phyloP scores from a whole-genome alignment of 1,139 yeast species.

The Pichia sp. region DNA sequence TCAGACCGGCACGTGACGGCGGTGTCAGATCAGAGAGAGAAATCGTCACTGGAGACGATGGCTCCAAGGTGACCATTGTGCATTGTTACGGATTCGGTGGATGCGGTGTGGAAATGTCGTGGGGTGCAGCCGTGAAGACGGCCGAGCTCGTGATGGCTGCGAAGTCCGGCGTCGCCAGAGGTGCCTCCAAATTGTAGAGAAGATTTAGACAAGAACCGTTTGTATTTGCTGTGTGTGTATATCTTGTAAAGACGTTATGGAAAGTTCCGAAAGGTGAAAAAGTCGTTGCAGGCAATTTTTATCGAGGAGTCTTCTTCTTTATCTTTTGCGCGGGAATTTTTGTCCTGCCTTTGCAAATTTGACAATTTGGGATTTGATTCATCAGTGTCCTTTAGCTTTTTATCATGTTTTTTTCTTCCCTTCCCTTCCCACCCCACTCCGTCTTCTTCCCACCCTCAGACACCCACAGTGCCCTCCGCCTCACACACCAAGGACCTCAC shows the following conservation, averaged over 20 bases:
- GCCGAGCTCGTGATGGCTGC: conserved; percentile 19
- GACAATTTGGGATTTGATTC: too few relatives aligned
- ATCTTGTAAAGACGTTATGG: too few relatives aligned
- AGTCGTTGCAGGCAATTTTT: too few relatives aligned
- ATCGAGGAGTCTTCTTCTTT: neutral
- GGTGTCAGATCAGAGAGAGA: conserved; percentile 55
- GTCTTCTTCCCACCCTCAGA: too few relatives aligned
- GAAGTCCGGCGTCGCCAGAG: neutral
- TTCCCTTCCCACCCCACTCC: too few relatives aligned
- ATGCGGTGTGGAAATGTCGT: conserved; percentile 65
- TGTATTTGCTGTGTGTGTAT: too few relatives aligned
- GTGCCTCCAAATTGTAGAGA: neutral
- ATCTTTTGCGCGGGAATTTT: neutral
- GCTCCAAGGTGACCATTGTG: conserved; percentile 36
- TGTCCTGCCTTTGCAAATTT: too few relatives aligned
- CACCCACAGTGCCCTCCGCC: too few relatives aligned
- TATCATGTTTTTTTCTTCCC: neutral
- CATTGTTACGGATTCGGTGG: conserved; percentile 79
- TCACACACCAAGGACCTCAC: too few relatives aligned
- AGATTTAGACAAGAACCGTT: too few relatives aligned
- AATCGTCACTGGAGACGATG: conserved; percentile 19
- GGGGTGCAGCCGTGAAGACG: conserved; percentile 56
- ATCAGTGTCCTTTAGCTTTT: too few relatives aligned
- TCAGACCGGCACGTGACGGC: conserved; percentile 65
- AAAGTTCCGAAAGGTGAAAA: too few relatives aligned